These are phyloP conservation scores for Trebouxia gelatinosa DNA, from an alignment of 163 green algal genomes.

Conservation along the genomic window DNA sequence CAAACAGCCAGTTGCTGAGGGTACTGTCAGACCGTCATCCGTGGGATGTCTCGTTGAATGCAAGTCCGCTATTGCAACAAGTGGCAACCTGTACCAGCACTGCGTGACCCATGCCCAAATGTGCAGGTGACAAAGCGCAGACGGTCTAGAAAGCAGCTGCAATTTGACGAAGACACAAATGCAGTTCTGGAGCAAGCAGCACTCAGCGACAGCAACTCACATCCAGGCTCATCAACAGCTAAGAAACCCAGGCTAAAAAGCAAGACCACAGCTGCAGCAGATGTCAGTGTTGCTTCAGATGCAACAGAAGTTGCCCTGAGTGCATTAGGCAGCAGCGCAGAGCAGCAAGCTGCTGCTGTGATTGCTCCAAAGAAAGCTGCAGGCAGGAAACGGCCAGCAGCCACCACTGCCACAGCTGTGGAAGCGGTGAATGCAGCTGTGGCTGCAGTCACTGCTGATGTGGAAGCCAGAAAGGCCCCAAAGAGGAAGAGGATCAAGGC, in stretches of 20 bases:
- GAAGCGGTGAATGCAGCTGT: conserved; percentile 9
- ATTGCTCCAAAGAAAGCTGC: background rate
- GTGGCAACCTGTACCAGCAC: no score
- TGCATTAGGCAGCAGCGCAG: no score
- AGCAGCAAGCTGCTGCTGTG: no score
- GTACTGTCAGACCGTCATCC: no score
- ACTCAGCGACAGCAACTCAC: background rate
- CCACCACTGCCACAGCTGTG: background rate
- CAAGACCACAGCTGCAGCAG: background rate
- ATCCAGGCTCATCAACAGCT: background rate
- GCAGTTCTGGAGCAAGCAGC: background rate
- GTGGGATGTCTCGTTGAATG: no score
- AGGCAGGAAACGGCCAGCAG: background rate
- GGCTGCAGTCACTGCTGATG: background rate
- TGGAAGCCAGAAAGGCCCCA: background rate
- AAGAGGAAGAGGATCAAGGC: conserved; percentile 10
- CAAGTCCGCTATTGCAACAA: no score
- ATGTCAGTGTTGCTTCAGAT: background rate
- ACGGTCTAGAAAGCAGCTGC: background rate
- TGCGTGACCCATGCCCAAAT: no score
- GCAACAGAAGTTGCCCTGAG: no score
- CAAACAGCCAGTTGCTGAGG: no score
- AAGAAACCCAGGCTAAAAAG: background rate
- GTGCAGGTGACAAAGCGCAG: conserved; percentile 2
- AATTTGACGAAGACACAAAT: background rate